Conservation (phyloP, 129 eudicot genomes). For the Mikania micrantha region DNA sequence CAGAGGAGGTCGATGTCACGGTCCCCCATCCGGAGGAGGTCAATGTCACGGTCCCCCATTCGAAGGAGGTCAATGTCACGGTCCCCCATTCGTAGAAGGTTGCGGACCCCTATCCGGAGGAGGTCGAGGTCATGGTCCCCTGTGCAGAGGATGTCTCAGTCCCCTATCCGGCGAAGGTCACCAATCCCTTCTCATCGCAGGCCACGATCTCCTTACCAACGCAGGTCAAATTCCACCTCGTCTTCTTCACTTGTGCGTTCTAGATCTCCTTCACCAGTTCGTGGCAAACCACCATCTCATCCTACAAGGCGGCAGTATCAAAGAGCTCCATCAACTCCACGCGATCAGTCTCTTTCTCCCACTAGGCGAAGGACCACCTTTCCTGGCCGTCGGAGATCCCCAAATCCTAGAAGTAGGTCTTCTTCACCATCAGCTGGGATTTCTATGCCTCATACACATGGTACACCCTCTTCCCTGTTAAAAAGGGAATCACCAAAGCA, state of each 20-base stretch:
- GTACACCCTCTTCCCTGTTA: slow-evolving; percentile 33
- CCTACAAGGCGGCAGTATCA: slow-evolving; percentile 33
- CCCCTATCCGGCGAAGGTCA: slow-evolving; percentile 19
- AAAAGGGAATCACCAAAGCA: slow-evolving; percentile 42
- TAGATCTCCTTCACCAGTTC: slow-evolving; percentile 42
- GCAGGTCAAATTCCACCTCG: slow-evolving; percentile 19
- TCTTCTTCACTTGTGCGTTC: slow-evolving; percentile 18
- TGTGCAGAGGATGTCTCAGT: slow-evolving; percentile 10
- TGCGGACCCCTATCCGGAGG: slow-evolving; percentile 23
- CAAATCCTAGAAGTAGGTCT: slow-evolving; percentile 41
- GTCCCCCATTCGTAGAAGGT: slow-evolving; percentile 34
- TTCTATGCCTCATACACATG: slow-evolving; percentile 46
- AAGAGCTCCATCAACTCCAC: slow-evolving; percentile 31
- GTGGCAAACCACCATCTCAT: slow-evolving; percentile 44
- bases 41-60: slow-evolving; percentile 14
- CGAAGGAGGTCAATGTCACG: slow-evolving; percentile 27
- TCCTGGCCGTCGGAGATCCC: slow-evolving; percentile 37
- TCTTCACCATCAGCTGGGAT: slow-evolving; percentile 41
- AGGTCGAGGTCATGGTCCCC: slow-evolving; percentile 49
- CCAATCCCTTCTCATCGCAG: slow-evolving; percentile 16
- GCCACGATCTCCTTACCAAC: slow-evolving; percentile 11
- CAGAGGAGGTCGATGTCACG: slow-evolving; percentile 35
- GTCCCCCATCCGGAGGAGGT: slow-evolving; percentile 34
- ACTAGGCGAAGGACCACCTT: slow-evolving; percentile 30
- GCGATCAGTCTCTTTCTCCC: slow-evolving; percentile 37